phyloP scores from a whole-genome alignment of 2,329 filamentous ascomycete species.

The Fusarium mundagurra region DNA sequence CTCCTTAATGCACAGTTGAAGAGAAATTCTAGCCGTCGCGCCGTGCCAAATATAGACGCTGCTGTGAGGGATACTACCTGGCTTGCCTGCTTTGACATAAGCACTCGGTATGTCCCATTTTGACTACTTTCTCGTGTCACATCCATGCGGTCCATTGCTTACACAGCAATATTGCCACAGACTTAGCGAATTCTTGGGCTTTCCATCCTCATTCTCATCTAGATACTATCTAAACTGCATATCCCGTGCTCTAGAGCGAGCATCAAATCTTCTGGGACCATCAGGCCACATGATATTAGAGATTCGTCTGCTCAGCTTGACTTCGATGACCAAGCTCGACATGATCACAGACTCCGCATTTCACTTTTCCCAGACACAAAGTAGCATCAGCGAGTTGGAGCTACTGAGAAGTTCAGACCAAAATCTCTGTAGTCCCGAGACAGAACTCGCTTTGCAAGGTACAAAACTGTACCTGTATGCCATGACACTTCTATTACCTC shows the following conservation, averaged over 20 bases:
- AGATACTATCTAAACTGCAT: not conserved
- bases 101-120: not conserved
- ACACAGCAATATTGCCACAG: not conserved
- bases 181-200: not conserved
- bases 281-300: not conserved
- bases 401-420: not conserved
- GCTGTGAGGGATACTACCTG: not conserved
- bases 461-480: not conserved
- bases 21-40: not conserved
- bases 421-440: not conserved
- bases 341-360: not conserved
- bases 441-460: not conserved
- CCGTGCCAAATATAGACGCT: not conserved
- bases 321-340: not conserved
- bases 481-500: not conserved
- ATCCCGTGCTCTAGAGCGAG: not conserved
- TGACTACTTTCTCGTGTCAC: rapidly evolving
- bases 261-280: not conserved
- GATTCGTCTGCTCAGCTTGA: not conserved
- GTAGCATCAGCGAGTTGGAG: not conserved
- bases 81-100: not conserved
- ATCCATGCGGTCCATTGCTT: not conserved
- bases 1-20: not conserved
- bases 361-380: not conserved
- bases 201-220: too few relatives aligned